Evolutionary conservation across 23 red algal genomes (phyloP), one percentile per base, ranked within the genome.

Genomic region (Chondrus crispus): DNA sequence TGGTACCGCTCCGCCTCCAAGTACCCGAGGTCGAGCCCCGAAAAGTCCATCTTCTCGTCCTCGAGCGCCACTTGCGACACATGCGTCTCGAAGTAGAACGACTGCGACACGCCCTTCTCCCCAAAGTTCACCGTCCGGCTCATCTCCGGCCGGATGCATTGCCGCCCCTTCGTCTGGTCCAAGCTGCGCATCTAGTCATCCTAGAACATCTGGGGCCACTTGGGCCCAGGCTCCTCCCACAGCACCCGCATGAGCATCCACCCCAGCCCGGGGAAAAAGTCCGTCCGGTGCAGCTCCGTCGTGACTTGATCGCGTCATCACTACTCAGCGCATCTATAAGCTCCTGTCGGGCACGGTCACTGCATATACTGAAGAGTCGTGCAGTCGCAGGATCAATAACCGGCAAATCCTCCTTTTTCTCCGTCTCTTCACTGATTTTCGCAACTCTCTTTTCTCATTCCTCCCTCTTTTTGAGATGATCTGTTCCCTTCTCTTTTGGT

Each of bases 241-340:
- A 94, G 54, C 11, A 36, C 19, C 32, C 84, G 68, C 53, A 72
- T 87, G 10, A 94, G 50, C 92, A 86, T 87, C 92, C 92, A 94
- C 42, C 92, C 92, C 5, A 94, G 83, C 35, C 92, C 92, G 2
- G 92, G 92, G 52, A 94, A 94, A 49, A 85, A 94, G 74, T 94
- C 92, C 1, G 92, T 94, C 44, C 92, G 92, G 50, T 94, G 83
- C 42, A 94, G 73, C 33, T n/a, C n/a, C n/a, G n/a, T n/a, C n/a
- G n/a, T 33, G 55, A 20, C 57, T 63, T 68, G 11, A 45, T 9
- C 28, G 24, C 78, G 57, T 54, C 26, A 40, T 44, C 38, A 46
- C 20, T 42, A 39, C 26, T 38, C 8, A 77, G 43, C 44, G 26
- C 8, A 7, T 24, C 71, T 35, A 24, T 26, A 7, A 77, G 22